Base-by-base conservation (phyloP, 129 eudicot genomes). In the Lactuca saligna region DNA sequence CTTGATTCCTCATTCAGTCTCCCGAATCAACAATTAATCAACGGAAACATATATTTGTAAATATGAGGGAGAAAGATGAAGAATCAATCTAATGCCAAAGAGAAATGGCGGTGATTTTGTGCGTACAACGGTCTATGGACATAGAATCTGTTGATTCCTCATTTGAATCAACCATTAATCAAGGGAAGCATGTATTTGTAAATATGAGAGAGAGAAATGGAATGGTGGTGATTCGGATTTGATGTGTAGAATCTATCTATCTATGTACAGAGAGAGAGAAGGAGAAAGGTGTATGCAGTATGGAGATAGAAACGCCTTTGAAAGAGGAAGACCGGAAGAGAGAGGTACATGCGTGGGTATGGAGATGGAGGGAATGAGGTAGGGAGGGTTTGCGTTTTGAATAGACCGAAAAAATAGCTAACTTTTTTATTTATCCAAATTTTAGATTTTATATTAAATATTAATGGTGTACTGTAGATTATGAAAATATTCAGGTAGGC, bases 1-100 rank as follows among this genome's bases (percentile, higher is more conserved):
- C 92, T 58, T 56, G 85, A 17, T 72, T 79, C 56, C 79, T 84
- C 92, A 88, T 85, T 65, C 12, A 69, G 37, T 54, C 17, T 1
- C 68, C 37, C 49, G 44, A 50, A 63, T 2, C 14, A 63, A 54
- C 34, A 63, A 41, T 9, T 8, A 70, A 41, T 25, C 65, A 29
- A 46, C 10, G 5, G 35, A 37, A 44, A 59, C 42, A 57, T 17
- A 69, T 69, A 50, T 69, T 9, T 54, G 63, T 34, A 35, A 5
- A 1, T 68, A 37, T 17, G 17, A 20, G 14, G 20, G 5, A 35
- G 48, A 57, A 57, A 41, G 9, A 39, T 39, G 46, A 39, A 39
- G 46, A 39, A 39, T 39, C 9, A 41, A 39, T 8, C 8, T 35
- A 10, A 51, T 34, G 57, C 12, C 12, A n/a, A 55, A 14, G 37